These are phyloP conservation scores for Podaxis sp. DNA, from an alignment of 768 basidiomycete species.

Conservation along the genomic window DNA sequence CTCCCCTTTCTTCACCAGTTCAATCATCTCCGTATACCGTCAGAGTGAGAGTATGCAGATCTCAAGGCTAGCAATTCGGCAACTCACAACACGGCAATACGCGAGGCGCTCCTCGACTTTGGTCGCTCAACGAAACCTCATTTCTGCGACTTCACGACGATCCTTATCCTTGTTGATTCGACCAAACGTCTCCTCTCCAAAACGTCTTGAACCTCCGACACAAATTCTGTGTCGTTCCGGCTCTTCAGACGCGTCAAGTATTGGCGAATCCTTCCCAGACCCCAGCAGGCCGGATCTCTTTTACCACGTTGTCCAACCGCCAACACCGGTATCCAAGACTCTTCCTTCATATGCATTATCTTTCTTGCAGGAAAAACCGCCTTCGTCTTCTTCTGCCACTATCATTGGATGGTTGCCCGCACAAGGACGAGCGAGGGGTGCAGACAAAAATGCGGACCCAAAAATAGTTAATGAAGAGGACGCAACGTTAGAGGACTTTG, in stretches of 20 bases:
- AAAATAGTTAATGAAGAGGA: slow-evolving; percentile 33
- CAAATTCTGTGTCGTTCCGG: not conserved
- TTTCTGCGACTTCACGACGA: not conserved
- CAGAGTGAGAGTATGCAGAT: not conserved
- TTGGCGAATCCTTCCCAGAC: slow-evolving; percentile 39
- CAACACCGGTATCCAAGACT: slow-evolving; percentile 44
- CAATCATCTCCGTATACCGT: not conserved
- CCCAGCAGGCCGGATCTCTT: slow-evolving; percentile 65
- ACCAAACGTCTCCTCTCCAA: not conserved
- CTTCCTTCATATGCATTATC: slow-evolving; percentile 64
- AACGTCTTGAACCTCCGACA: not conserved
- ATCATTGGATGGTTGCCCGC: slow-evolving; percentile 76
- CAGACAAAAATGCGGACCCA: slow-evolving; percentile 4
- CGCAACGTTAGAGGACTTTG: slow-evolving; percentile 68
- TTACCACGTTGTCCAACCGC: slow-evolving; percentile 63
- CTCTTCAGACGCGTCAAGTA: not conserved
- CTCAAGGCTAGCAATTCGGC: not conserved
- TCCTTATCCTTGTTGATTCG: not conserved
- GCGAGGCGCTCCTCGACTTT: not conserved
- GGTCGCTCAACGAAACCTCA: not conserved
- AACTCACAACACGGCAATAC: not conserved
- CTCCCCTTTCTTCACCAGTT: not conserved
- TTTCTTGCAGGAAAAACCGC: slow-evolving; percentile 51
- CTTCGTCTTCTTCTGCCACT: slow-evolving; percentile 43
- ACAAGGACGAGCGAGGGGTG: not conserved